phyloP scores from a whole-genome alignment of 2,329 filamentous ascomycete genomes.

The Fusarium denticulatum region DNA sequence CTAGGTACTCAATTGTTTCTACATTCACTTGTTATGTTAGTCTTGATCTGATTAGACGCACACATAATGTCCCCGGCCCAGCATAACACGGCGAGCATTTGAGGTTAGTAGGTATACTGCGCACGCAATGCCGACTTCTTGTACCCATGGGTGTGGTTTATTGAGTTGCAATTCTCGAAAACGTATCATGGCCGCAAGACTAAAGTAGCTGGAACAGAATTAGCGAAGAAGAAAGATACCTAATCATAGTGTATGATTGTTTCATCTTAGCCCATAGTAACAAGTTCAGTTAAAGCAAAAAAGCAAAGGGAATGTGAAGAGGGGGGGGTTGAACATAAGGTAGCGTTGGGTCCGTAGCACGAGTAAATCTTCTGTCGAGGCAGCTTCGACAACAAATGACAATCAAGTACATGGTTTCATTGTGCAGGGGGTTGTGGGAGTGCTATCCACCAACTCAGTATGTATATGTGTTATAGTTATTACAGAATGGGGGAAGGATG shows the following conservation, averaged over 20 bases:
- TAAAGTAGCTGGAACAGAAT: not conserved
- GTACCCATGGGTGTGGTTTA: no score
- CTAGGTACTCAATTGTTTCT: not conserved
- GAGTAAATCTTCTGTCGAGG: not conserved
- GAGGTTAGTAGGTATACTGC: not conserved
- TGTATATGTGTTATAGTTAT: constrained; percentile 42
- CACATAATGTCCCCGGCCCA: not conserved
- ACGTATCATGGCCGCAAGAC: not conserved
- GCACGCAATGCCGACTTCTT: not conserved
- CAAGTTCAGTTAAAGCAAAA: not conserved
- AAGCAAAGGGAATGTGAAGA: not conserved
- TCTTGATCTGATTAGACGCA: not conserved
- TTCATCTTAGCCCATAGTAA: not conserved
- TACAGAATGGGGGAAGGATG: not conserved
- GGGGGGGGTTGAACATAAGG: not conserved
- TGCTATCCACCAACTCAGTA: constrained; percentile 23
- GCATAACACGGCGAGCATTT: not conserved
- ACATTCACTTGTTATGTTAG: not conserved
- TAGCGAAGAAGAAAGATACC: not conserved
- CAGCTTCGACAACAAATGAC: not conserved
- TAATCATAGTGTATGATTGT: not conserved
- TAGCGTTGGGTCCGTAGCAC: not conserved
- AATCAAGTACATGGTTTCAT: not conserved
- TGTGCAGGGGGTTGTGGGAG: constrained; percentile 15
- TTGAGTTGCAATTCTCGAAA: not conserved